phyloP scores from a whole-genome alignment of 2,329 filamentous ascomycete genomes.

The Ceratocystis huliohia region DNA sequence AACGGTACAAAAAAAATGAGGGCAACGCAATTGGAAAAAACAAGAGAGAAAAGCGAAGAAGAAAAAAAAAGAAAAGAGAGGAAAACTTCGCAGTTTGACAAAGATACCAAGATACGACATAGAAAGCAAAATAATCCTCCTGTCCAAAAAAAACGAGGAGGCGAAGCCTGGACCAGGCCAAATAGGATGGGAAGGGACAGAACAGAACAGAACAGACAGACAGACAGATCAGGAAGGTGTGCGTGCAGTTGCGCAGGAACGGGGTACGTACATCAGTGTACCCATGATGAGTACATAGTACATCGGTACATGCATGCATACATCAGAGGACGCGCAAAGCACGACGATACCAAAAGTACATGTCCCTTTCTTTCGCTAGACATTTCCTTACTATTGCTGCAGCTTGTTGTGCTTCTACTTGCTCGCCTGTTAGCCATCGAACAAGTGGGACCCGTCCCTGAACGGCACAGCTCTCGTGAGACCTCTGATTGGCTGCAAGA shows the following conservation, averaged over 20 bases:
- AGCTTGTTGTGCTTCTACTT: neutral
- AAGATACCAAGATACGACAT: neutral
- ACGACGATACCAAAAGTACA: neutral
- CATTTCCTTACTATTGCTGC: neutral
- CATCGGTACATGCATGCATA: neutral
- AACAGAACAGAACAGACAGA: neutral
- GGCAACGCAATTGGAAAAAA: neutral
- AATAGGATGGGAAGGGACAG: neutral
- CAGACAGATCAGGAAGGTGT: neutral
- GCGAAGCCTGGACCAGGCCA: constrained; percentile 1
- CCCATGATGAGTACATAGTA: neutral
- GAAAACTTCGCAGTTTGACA: neutral
- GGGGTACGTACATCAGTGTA: neutral
- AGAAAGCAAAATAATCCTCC: neutral
- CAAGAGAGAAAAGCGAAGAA: neutral
- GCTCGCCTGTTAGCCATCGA: neutral
- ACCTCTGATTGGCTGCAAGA: neutral
- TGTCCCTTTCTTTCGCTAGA: neutral
- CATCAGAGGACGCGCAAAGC: neutral
- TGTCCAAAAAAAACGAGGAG: neutral
- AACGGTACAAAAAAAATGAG: neutral
- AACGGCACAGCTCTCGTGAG: neutral
- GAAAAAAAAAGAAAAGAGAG: neutral
- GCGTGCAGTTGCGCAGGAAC: neutral
- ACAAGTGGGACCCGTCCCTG: neutral